A percentile compares a stretch with the other conserved stretches of the same genome.
These are phyloP conservation scores for Gossypioides kirkii DNA, from an alignment of 345 rosid genomes.

Conservation along the genomic window DNA sequence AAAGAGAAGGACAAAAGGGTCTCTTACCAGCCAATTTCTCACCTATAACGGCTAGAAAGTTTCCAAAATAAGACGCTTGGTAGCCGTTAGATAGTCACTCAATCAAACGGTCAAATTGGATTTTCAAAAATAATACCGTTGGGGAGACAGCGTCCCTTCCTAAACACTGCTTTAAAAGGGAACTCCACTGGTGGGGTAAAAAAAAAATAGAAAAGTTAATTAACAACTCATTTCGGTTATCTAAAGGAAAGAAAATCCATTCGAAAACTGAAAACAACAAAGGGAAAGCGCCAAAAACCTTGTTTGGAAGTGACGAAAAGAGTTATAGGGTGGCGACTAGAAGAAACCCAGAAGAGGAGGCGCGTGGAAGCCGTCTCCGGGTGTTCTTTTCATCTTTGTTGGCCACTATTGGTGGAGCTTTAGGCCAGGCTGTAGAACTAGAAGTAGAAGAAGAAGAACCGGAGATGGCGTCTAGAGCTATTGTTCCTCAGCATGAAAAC, in stretches of 20 bases:
- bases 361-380: slow-evolving; percentile 58
- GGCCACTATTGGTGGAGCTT: slow-evolving; percentile 49
- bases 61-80: neutral
- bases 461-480: slow-evolving; percentile 47
- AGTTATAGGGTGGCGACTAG: slow-evolving; percentile 48
- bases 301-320: neutral
- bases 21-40: too few species aligned
- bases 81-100: slow-evolving; percentile 4
- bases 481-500: slow-evolving; percentile 27
- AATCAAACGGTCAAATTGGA: slow-evolving; percentile 11
- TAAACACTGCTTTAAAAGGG: slow-evolving; percentile 5
- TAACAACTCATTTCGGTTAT: neutral
- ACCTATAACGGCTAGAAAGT: slow-evolving; percentile 12
- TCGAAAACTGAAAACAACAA: neutral
- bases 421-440: slow-evolving; percentile 34
- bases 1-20: too few species aligned
- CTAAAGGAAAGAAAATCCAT: neutral
- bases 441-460: slow-evolving; percentile 11
- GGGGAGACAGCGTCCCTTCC: neutral
- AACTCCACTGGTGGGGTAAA: neutral
- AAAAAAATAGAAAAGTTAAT: neutral
- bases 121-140: slow-evolving; percentile 11
- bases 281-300: neutral
- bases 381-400: slow-evolving; percentile 52
- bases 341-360: slow-evolving; percentile 33